Evolutionary conservation across 2,329 filamentous ascomycete genomes (phyloP).

Genomic region (Fusarium sp.): DNA sequence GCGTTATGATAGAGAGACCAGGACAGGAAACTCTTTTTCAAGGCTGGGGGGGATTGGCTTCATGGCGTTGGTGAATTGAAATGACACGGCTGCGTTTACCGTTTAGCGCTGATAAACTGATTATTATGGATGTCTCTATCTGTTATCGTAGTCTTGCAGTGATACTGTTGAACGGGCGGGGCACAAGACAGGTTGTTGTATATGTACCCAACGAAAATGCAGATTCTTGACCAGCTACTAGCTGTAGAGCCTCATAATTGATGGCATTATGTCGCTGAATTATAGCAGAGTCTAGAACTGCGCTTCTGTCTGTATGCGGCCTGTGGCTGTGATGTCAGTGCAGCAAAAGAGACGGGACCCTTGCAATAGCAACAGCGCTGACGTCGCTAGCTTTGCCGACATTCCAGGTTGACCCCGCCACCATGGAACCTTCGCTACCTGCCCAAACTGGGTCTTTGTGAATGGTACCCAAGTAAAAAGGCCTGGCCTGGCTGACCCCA

Average conservation of each 20-base stretch:
- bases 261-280: background rate
- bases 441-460: slow-evolving; percentile 3
- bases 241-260: background rate
- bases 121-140: background rate
- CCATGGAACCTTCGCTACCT: slow-evolving; percentile 24
- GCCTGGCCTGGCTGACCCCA: slow-evolving; percentile 5
- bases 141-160: slow-evolving; percentile 5
- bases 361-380: slow-evolving; percentile 27
- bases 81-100: background rate
- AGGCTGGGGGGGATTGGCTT: slow-evolving; percentile 2
- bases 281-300: background rate
- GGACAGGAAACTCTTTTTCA: slow-evolving; percentile 4
- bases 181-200: background rate
- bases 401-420: slow-evolving; percentile 35
- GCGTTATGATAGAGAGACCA: slow-evolving; percentile 29
- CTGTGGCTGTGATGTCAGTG: slow-evolving; percentile 35
- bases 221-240: background rate
- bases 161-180: background rate
- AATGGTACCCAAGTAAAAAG: slow-evolving; percentile 24
- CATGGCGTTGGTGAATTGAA: slow-evolving; percentile 25
- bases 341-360: slow-evolving; percentile 2
- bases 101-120: background rate
- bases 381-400: slow-evolving; percentile 36
- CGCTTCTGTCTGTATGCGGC: background rate
- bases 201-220: background rate